phyloP scores from a whole-genome alignment of 176 grass and related monocot species.

The Bolboschoenus planiculmis region DNA sequence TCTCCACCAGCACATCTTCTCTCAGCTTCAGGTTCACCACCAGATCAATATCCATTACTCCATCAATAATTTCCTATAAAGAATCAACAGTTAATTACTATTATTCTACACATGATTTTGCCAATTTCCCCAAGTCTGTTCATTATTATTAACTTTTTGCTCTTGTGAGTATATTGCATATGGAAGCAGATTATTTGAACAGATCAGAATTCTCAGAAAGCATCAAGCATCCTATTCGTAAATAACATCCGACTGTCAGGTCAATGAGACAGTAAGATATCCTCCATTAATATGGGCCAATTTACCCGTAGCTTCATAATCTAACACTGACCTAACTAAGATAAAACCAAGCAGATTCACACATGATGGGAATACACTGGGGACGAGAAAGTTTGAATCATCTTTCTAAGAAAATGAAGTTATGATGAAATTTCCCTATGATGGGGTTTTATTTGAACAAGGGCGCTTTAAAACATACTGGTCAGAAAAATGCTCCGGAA shows the following conservation, averaged over 20 bases:
- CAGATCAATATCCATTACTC: slow-evolving; percentile 80
- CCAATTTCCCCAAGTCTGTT: not conserved
- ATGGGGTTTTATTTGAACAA: not conserved
- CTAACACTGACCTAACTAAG: not conserved
- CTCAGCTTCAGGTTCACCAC: slow-evolving; percentile 94
- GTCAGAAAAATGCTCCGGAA: not conserved
- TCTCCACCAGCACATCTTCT: slow-evolving; percentile 83
- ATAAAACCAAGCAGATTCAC: not conserved
- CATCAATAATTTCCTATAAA: slow-evolving; percentile 74
- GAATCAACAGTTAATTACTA: not conserved
- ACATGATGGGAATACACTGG: no score
- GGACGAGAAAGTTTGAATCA: no score
- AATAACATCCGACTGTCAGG: not conserved
- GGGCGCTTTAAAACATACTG: not conserved
- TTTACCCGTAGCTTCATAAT: not conserved
- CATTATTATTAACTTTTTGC: not conserved
- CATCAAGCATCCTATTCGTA: not conserved
- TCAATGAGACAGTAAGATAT: not conserved
- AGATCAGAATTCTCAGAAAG: not conserved
- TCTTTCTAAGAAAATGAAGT: not conserved
- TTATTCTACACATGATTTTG: not conserved
- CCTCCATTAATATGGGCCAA: not conserved
- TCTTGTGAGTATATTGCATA: not conserved
- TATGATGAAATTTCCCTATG: not conserved
- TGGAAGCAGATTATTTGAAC: not conserved